Evolutionary conservation across 495 filamentous ascomycete genomes (phyloP).

Genomic region (Aspergillus olivimuriae): DNA sequence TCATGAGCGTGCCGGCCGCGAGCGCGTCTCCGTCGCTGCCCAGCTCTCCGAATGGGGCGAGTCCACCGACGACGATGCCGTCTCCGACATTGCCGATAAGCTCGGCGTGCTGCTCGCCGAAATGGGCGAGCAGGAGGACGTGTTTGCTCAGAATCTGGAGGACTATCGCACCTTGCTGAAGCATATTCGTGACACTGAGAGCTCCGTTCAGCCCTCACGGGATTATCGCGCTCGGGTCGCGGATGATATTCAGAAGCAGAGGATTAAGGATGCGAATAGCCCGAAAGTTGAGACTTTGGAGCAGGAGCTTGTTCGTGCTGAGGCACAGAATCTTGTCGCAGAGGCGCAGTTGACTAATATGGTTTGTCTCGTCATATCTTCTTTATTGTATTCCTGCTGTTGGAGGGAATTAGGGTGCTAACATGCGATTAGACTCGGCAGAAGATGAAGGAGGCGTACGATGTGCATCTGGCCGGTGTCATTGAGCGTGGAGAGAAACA

Average conservation of each 20-base stretch:
- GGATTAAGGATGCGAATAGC: constrained; percentile 79
- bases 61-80: constrained; percentile 72
- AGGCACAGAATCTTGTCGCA: constrained; percentile 91
- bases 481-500: constrained; percentile 97
- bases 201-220: constrained; percentile 82
- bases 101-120: constrained; percentile 85
- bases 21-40: constrained; percentile 73
- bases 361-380: constrained; percentile 35
- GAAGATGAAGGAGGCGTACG: constrained; percentile 91
- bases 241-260: constrained; percentile 86
- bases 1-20: constrained; percentile 74
- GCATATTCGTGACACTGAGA: constrained; percentile 86
- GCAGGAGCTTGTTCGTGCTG: constrained; percentile 91
- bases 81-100: constrained; percentile 90
- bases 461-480: constrained; percentile 74
- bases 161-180: constrained; percentile 76
- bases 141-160: constrained; percentile 79
- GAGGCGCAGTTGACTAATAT: constrained; percentile 96
- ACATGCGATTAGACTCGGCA: constrained; percentile 60
- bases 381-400: neutral
- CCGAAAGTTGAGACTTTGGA: constrained; percentile 72
- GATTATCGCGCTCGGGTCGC: constrained; percentile 77
- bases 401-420: constrained; percentile 1
- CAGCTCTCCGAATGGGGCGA: constrained; percentile 98
- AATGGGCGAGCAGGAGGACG: constrained; percentile 86